A percentile compares a stretch with the other conserved stretches of the same genome.
phyloP scores from a whole-genome alignment of 1,139 yeast species.

The Saccharomyces pastorianus region DNA sequence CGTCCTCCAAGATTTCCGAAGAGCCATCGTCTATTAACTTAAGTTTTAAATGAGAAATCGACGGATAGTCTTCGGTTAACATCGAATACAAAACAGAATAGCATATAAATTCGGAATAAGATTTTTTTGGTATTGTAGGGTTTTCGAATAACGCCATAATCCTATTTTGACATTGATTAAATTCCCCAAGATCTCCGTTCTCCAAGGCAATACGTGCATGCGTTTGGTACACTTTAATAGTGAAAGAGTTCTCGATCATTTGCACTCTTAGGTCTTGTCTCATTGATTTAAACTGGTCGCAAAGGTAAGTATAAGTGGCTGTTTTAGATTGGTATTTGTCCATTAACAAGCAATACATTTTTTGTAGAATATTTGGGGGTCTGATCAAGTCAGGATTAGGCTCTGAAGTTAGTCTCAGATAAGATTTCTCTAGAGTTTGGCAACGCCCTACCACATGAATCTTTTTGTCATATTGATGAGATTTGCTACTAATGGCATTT shows the following conservation, averaged over 20 bases:
- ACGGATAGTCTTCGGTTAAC: constrained; percentile 57
- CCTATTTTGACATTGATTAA: constrained; percentile 89
- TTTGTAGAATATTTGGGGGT: constrained; percentile 54
- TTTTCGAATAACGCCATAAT: constrained; percentile 51
- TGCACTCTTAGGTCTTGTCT: constrained; percentile 93
- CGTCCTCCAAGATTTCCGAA: constrained; percentile 17
- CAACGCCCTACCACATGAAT: constrained; percentile 56
- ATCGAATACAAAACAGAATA: constrained; percentile 73
- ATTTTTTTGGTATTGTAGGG: constrained; percentile 33
- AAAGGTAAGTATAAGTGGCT: constrained; percentile 60
- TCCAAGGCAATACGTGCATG: constrained; percentile 85
- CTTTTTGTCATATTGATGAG: constrained; percentile 29
- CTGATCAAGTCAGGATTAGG: constrained; percentile 83
- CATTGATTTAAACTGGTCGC: constrained; percentile 84
- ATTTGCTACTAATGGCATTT: constrained; percentile 29
- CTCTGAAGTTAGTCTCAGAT: constrained; percentile 78
- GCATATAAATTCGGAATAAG: constrained; percentile 57
- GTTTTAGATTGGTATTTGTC: constrained; percentile 47
- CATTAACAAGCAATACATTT: constrained; percentile 49
- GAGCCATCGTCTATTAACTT: constrained; percentile 23
- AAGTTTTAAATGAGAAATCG: constrained; percentile 31
- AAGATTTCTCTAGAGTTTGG: constrained; percentile 61
- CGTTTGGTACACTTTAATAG: constrained; percentile 71
- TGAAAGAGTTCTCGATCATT: constrained; percentile 69
- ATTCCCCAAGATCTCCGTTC: constrained; percentile 82